Conservation (phyloP, 2,329 filamentous ascomycete genomes). For the Dactylellina haptotyla region DNA sequence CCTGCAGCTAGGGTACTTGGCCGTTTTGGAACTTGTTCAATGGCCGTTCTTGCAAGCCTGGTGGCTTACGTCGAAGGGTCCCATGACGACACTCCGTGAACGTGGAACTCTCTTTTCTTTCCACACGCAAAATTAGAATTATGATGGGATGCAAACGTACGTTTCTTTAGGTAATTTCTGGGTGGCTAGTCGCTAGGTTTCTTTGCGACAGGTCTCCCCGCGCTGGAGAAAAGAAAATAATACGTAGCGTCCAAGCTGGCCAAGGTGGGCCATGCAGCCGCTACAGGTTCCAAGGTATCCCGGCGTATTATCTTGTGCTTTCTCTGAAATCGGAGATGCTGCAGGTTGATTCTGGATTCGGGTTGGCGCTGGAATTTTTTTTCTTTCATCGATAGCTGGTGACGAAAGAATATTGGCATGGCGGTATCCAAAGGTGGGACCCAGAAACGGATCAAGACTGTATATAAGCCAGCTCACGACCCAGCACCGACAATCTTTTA, state of each 20-base stretch:
- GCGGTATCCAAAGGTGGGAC: background rate
- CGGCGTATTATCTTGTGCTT: background rate
- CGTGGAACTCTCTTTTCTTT: background rate
- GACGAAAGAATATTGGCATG: conserved; percentile 35
- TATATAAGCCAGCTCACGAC: conserved; percentile 49
- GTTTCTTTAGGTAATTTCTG: background rate
- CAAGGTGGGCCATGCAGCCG: background rate
- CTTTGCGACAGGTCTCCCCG: conserved; percentile 12
- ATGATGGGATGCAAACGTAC: conserved; percentile 40
- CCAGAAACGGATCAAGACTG: background rate
- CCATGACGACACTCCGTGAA: conserved; percentile 47
- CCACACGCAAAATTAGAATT: background rate
- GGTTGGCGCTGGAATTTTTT: conserved; percentile 26
- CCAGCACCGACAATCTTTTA: conserved; percentile 5
- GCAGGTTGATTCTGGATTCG: conserved; percentile 42
- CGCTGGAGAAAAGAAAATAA: too few relatives aligned
- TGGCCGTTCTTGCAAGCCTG: background rate
- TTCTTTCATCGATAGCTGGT: conserved; percentile 25
- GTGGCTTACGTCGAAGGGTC: conserved; percentile 52
- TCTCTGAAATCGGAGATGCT: conserved; percentile 32
- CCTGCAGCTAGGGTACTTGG: background rate
- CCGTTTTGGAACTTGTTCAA: conserved; percentile 10
- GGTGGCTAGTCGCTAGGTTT: conserved; percentile 12
- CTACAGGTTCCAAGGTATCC: conserved; percentile 7
- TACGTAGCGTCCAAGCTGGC: conserved; percentile 1